Conservation (phyloP, 306 rosid genomes). For the Mimosa bimucronata region DNA sequence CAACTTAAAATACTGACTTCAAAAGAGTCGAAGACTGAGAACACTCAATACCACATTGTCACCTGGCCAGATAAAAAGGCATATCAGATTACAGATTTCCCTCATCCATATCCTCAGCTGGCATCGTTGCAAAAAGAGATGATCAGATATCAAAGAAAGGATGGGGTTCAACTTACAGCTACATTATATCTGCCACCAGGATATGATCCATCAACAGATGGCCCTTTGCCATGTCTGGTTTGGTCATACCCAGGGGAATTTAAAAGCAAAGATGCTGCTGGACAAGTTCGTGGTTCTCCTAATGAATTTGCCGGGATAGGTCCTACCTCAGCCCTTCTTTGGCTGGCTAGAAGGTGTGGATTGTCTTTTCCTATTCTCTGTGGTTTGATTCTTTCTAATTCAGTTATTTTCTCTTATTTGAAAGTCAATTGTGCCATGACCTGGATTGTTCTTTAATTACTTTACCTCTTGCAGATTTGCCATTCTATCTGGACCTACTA, state of each 20-base stretch:
- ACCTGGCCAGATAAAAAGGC: constrained; percentile 83
- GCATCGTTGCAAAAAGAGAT: constrained; percentile 93
- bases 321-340: constrained; percentile 93
- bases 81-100: constrained; percentile 81
- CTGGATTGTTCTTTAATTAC: constrained; percentile 43
- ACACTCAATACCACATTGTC: constrained; percentile 81
- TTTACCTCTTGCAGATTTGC: constrained; percentile 75
- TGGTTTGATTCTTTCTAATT: constrained; percentile 31
- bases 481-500: constrained; percentile 93
- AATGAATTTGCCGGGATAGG: constrained; percentile 99
- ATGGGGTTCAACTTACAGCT: constrained; percentile 97
- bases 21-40: constrained; percentile 96
- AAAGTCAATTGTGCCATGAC: constrained; percentile 28
- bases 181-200: constrained; percentile 95
- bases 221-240: constrained; percentile 93
- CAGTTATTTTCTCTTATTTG: constrained; percentile 26
- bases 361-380: constrained; percentile 32
- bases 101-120: constrained; percentile 99
- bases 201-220: constrained; percentile 83
- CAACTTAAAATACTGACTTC: constrained; percentile 80
- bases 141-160: constrained; percentile 94
- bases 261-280: constrained; percentile 98
- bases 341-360: constrained; percentile 87
- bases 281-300: constrained; percentile 99
- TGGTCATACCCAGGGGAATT: constrained; percentile 99